Conservation (phyloP, 176 grass and related monocot species). For the Ampelocalamus luodianensis region DNA sequence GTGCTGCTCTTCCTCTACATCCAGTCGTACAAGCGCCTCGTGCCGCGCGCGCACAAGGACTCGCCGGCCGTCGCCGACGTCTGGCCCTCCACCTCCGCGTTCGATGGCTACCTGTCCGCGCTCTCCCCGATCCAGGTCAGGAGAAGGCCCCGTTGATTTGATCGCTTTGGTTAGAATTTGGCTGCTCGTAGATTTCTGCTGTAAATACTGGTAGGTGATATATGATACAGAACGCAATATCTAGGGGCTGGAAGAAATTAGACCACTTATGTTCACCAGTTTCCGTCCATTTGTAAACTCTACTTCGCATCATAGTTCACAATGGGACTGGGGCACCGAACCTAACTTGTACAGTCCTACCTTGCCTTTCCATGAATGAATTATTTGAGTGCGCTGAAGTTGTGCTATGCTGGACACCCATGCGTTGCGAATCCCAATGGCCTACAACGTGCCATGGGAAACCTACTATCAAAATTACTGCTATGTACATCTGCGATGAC, state of each 20-base stretch:
- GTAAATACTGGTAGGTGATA: constrained; percentile 2
- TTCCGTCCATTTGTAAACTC: constrained; percentile 7
- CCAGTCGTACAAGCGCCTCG: constrained; percentile 88
- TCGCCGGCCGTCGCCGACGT: constrained; percentile 80
- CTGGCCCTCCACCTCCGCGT: constrained; percentile 93
- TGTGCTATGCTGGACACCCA: background rate
- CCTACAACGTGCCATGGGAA: background rate
- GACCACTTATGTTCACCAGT: background rate
- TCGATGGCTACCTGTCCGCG: constrained; percentile 88
- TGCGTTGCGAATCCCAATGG: background rate
- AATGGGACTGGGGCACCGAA: background rate
- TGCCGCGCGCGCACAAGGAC: constrained; percentile 90
- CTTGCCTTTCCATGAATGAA: constrained; percentile 5
- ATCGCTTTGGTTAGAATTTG: background rate
- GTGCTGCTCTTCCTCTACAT: constrained; percentile 90
- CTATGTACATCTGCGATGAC: background rate
- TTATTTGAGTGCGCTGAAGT: constrained; percentile 2
- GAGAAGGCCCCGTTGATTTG: constrained; percentile 11
- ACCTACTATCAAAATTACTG: constrained; percentile 18
- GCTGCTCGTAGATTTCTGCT: background rate
- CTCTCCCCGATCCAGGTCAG: constrained; percentile 96
- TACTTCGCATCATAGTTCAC: background rate
- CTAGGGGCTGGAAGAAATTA: constrained; percentile 1
- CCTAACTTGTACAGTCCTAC: background rate
- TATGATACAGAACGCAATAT: background rate